Conservation (phyloP, 768 basidiomycete genomes). For the Phaffia australis region DNA sequence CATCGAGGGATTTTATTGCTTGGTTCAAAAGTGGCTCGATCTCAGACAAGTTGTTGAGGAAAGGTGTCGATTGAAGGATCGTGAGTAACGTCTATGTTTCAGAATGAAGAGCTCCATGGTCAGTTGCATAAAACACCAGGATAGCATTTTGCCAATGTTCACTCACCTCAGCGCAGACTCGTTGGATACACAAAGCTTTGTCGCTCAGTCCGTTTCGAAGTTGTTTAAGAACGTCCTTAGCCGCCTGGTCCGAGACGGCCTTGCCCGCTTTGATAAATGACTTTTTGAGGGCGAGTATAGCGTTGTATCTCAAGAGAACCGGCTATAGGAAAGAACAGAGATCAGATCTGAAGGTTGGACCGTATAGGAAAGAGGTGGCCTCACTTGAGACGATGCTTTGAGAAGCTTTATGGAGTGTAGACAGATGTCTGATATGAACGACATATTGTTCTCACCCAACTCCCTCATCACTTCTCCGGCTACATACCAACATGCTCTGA, state of each 20-base stretch:
- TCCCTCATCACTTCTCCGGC: conserved; percentile 78
- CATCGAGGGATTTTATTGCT: conserved; percentile 65
- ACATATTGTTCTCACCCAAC: conserved; percentile 87
- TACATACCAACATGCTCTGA: conserved; percentile 70
- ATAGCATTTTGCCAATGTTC: neutral
- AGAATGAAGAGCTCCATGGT: neutral
- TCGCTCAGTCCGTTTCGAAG: conserved; percentile 64
- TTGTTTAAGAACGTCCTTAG: conserved; percentile 75
- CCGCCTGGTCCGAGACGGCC: conserved; percentile 64
- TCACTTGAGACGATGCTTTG: conserved; percentile 56
- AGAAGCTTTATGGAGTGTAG: conserved; percentile 55
- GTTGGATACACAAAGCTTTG: conserved; percentile 72
- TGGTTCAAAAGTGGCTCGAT: conserved; percentile 62
- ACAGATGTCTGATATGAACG: conserved; percentile 77
- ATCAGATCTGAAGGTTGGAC: neutral
- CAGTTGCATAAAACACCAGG: neutral
- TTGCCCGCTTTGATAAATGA: conserved; percentile 67
- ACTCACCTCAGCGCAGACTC: conserved; percentile 65
- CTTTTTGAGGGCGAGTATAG: conserved; percentile 65
- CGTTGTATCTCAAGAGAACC: conserved; percentile 70
- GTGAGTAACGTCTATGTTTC: conserved; percentile 8
- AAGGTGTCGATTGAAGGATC: conserved; percentile 34
- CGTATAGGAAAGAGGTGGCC: conserved; percentile 33
- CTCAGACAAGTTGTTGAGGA: conserved; percentile 53
- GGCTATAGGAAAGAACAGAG: conserved; percentile 44